phyloP scores from a whole-genome alignment of 306 rosid species.

The Ammopiptanthus mongolicus region DNA sequence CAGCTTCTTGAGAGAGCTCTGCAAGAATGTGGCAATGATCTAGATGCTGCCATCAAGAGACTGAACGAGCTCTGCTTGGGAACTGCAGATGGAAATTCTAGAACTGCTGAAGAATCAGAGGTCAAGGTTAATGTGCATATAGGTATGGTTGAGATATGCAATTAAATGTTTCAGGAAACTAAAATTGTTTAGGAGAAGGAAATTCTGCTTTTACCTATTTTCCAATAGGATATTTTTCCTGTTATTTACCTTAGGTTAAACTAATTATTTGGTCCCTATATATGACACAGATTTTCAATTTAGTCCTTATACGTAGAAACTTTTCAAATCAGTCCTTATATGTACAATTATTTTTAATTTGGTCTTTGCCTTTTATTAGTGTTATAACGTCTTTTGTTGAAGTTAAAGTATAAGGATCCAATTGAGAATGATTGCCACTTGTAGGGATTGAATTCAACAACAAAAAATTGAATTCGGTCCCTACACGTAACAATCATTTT shows the following conservation, averaged over 20 bases:
- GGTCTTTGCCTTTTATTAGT: too few species aligned
- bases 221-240: neutral
- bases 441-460: too few species aligned
- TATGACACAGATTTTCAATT: too few species aligned
- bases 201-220: neutral
- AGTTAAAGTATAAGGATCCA: too few species aligned
- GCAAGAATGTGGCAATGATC: slow-evolving; percentile 73
- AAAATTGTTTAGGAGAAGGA: neutral
- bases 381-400: too few species aligned
- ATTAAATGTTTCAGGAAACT: neutral
- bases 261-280: too few species aligned
- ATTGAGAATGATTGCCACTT: too few species aligned
- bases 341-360: too few species aligned
- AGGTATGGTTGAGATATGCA: slow-evolving; percentile 34
- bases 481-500: too few species aligned
- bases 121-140: slow-evolving; percentile 29
- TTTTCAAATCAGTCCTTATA: too few species aligned
- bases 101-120: slow-evolving; percentile 27
- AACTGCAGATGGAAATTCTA: slow-evolving; percentile 31
- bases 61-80: slow-evolving; percentile 66
- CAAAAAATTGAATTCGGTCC: too few species aligned
- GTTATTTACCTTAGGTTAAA: neutral
- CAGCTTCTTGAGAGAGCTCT: slow-evolving; percentile 80
- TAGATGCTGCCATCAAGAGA: slow-evolving; percentile 80
- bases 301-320: too few species aligned